Evolutionary conservation across 306 rosid genomes (phyloP), one percentile per base, ranked within the genome.

Genomic region (Chamaecrista fasciculata): DNA sequence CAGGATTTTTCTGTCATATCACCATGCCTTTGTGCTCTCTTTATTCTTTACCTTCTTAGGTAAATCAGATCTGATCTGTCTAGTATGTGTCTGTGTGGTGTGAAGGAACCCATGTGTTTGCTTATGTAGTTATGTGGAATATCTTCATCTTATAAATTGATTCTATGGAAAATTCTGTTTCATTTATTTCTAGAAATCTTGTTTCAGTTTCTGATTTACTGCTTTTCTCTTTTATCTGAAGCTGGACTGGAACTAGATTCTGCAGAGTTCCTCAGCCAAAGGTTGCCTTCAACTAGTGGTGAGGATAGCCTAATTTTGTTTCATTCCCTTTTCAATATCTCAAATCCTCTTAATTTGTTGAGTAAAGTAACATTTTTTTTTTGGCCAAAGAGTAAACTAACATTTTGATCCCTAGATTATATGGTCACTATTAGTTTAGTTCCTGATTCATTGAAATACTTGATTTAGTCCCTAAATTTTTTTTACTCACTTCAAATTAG

Each of bases 1-100:
- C 70, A 80, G 87, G 87, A 62, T 58, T 72, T 70, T 39, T 76
- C 78, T 74, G 62, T 82, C 58, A 28, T 53, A 52, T 71, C 77
- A 51, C 75, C 59, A 19, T 23, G 76, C 71, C 37, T 87, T 14
- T 82, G 67, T 40, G 67, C 67, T 56, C 67, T 83, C 68, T 75
- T 71, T 66, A 29, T 81, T 68, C 53, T 72, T 44, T 79, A 70
- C 63, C 31, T 66, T 60, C 51, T 76, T 43, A 70, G 68, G 87
- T 73, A 78, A 77, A 69, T 43, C 26, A 29, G 18, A 33, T 68
- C 57, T 72, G 62, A 37, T 8, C 66, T 37, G 58, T 19, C 40
- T 49, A 42, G 14, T 37, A 23, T 60, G 7, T 66, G 44, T 40
- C 11, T 57, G 1, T 19, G 7, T 57, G 39, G 33, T 56, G 24